A percentile compares a stretch with the other conserved stretches of the same genome.
phyloP scores from a whole-genome alignment of 1,139 yeast genomes.

The Yamadazyma aaseri region DNA sequence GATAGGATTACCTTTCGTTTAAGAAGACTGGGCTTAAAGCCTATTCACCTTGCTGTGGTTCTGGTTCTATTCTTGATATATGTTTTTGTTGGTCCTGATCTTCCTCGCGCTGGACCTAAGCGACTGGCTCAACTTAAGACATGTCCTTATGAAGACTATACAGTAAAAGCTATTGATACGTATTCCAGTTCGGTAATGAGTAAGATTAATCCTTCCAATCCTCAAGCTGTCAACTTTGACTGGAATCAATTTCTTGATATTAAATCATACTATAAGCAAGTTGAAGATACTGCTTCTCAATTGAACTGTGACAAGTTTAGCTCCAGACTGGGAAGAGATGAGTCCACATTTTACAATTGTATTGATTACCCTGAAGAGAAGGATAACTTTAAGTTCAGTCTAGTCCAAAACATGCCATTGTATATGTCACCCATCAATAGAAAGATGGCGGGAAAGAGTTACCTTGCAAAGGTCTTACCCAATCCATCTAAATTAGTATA shows the following conservation, averaged over 20 bases:
- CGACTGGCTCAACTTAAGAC: neutral
- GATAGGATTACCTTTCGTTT: neutral
- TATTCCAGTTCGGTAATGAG: constrained; percentile 9
- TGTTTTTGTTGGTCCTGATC: neutral
- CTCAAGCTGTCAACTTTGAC: constrained; percentile 10
- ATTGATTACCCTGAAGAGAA: constrained; percentile 14
- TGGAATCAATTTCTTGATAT: constrained; percentile 16
- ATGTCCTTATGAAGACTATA: constrained; percentile 4
- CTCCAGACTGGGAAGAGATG: constrained; percentile 12
- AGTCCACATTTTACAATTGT: constrained; percentile 14
- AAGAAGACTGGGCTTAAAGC: constrained; percentile 2
- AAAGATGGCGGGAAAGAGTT: constrained; percentile 12
- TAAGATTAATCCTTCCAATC: neutral
- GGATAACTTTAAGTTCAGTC: constrained; percentile 9
- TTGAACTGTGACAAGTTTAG: constrained; percentile 16
- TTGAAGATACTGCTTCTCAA: constrained; percentile 7
- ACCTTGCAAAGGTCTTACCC: constrained; percentile 13
- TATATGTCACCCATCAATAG: constrained; percentile 12
- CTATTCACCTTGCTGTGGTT: neutral
- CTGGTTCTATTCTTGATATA: neutral
- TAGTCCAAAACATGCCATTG: constrained; percentile 13
- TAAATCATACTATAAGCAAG: constrained; percentile 7
- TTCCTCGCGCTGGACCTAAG: neutral
- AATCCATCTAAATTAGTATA: constrained; percentile 15
- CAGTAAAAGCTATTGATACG: constrained; percentile 6